Evolutionary conservation across 2,329 filamentous ascomycete genomes (phyloP).

Genomic region (Penicillium sp.): DNA sequence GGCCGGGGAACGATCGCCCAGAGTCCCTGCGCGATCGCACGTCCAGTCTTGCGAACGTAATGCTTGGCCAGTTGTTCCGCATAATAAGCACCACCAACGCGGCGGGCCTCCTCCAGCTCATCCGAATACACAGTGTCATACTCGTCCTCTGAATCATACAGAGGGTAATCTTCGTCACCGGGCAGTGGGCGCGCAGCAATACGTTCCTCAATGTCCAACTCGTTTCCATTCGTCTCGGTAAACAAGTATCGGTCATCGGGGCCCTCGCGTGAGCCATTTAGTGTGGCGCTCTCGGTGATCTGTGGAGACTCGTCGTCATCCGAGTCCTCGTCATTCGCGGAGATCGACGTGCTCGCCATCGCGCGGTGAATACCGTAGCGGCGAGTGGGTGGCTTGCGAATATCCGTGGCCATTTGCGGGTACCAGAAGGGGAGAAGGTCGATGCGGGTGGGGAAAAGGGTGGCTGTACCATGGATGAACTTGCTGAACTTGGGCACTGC

Average conservation of each 20-base stretch:
- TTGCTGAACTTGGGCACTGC: conserved; percentile 99
- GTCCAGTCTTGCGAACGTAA: conserved; percentile 57
- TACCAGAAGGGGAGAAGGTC: conserved; percentile 94
- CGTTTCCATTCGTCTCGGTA: conserved; percentile 53
- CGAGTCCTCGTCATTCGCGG: conserved; percentile 77
- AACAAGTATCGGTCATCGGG: conserved; percentile 53
- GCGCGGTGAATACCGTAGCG: conserved; percentile 89
- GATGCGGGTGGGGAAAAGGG: conserved; percentile 84
- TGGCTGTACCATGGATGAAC: conserved; percentile 94
- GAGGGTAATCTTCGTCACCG: conserved; percentile 73
- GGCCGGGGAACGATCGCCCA: conserved; percentile 63
- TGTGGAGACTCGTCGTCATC: conserved; percentile 64
- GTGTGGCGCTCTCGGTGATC: conserved; percentile 10
- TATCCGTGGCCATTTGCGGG: conserved; percentile 97
- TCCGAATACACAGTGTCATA: conserved; percentile 72
- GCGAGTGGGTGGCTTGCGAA: conserved; percentile 87
- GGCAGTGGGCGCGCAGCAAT: conserved; percentile 66
- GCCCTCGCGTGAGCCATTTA: conserved; percentile 24
- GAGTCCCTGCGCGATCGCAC: conserved; percentile 53
- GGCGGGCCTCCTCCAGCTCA: conserved; percentile 76
- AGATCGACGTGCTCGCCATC: conserved; percentile 73
- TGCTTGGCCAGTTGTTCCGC: conserved; percentile 64
- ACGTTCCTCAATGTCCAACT: conserved; percentile 81
- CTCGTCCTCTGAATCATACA: conserved; percentile 90
- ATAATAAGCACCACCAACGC: conserved; percentile 78